Conservation (phyloP, 352 stramenopile species). For the Pythium plurisporium region DNA sequence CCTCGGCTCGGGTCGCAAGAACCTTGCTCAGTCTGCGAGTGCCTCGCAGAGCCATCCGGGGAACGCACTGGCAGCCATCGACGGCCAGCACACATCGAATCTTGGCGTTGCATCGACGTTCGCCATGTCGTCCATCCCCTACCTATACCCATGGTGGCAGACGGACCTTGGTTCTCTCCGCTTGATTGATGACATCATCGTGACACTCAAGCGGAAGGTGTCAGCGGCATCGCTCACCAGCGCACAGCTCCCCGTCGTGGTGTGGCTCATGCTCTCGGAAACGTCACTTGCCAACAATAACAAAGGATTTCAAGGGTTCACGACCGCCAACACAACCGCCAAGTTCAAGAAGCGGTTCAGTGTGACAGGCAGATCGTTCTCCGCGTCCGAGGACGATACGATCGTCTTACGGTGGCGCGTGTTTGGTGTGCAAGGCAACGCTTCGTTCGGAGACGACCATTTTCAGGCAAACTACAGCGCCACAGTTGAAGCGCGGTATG, state of each 20-base stretch:
- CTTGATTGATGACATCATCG: slow-evolving; percentile 45
- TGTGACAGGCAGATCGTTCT: slow-evolving; percentile 39
- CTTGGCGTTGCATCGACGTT: slow-evolving; percentile 42
- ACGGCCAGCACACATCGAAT: slow-evolving; percentile 30
- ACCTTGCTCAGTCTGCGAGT: slow-evolving; percentile 30
- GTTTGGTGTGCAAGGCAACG: slow-evolving; percentile 33
- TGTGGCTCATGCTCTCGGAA: slow-evolving; percentile 54
- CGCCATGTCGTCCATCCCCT: slow-evolving; percentile 40
- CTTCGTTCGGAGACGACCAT: slow-evolving; percentile 30
- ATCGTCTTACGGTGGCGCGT: slow-evolving; percentile 56
- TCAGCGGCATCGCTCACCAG: slow-evolving; percentile 26
- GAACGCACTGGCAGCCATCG: slow-evolving; percentile 44
- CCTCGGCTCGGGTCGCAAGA: slow-evolving; percentile 46
- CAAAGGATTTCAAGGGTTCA: slow-evolving; percentile 33
- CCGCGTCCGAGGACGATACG: slow-evolving; percentile 32
- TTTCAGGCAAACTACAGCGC: slow-evolving; percentile 33
- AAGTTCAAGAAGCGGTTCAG: slow-evolving; percentile 33
- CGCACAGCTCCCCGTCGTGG: slow-evolving; percentile 26
- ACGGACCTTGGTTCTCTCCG: slow-evolving; percentile 30
- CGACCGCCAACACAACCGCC: slow-evolving; percentile 19
- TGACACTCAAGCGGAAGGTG: slow-evolving; percentile 43
- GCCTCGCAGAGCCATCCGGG: slow-evolving; percentile 48
- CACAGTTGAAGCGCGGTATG: slow-evolving; percentile 36
- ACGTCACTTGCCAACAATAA: slow-evolving; percentile 28
- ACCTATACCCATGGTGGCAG: slow-evolving; percentile 63